phyloP scores from a whole-genome alignment of 768 basidiomycete species.

The Hygrocybe coccinea region DNA sequence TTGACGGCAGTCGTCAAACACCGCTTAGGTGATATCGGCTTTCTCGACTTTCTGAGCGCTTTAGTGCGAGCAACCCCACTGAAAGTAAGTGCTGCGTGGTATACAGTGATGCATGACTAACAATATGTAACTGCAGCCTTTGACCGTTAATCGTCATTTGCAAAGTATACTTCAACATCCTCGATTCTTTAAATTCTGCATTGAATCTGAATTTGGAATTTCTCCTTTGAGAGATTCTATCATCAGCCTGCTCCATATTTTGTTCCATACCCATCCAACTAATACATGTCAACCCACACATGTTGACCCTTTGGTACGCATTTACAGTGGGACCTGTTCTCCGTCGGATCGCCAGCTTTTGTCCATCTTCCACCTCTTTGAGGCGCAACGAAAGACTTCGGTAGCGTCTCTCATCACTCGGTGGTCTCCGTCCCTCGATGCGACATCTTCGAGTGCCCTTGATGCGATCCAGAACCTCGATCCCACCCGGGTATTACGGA shows the following conservation, averaged over 20 bases:
- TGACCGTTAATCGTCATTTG: slow-evolving; percentile 66
- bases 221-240: slow-evolving; percentile 41
- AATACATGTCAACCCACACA: slow-evolving; percentile 86
- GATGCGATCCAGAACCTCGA: slow-evolving; percentile 72
- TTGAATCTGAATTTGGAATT: slow-evolving; percentile 15
- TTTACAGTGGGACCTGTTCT: slow-evolving; percentile 75
- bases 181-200: slow-evolving; percentile 50
- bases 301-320: slow-evolving; percentile 64
- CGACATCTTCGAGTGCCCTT: slow-evolving; percentile 43
- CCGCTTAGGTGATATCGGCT: slow-evolving; percentile 41
- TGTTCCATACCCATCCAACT: slow-evolving; percentile 72
- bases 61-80: slow-evolving; percentile 43
- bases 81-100: slow-evolving; percentile 48
- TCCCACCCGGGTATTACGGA: slow-evolving; percentile 59
- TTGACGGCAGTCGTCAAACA: slow-evolving; percentile 59
- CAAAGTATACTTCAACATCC: slow-evolving; percentile 72
- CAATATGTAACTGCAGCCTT: too few relatives aligned
- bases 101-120: too few relatives aligned
- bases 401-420: slow-evolving; percentile 54
- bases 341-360: slow-evolving; percentile 61
- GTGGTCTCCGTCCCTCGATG: slow-evolving; percentile 56
- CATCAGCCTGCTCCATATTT: slow-evolving; percentile 50
- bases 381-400: slow-evolving; percentile 61
- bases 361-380: slow-evolving; percentile 75
- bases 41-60: slow-evolving; percentile 41